Evolutionary conservation across 2,329 filamentous ascomycete genomes (phyloP).

Genomic region (Alternaria dauci): DNA sequence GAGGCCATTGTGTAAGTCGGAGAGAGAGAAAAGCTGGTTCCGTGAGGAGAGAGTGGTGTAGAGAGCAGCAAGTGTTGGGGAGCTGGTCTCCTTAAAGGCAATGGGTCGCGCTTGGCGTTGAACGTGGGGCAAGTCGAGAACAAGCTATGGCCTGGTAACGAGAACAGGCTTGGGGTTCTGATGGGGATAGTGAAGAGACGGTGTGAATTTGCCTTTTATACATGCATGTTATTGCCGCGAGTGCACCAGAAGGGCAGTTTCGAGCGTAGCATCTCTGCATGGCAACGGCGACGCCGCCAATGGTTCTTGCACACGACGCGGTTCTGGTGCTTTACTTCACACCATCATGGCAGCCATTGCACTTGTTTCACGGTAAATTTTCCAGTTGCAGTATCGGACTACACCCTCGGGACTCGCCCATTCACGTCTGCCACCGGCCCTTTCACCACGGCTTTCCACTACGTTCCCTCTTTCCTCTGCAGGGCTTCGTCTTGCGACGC

Average conservation of each 20-base stretch:
- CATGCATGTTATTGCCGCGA: slow-evolving; percentile 21
- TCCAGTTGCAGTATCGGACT: neutral
- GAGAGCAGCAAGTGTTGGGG: slow-evolving; percentile 25
- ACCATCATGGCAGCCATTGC: neutral
- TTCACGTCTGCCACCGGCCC: neutral
- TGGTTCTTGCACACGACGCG: slow-evolving; percentile 13
- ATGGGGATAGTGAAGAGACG: slow-evolving; percentile 19
- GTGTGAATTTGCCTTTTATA: slow-evolving; percentile 27
- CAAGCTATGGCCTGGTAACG: slow-evolving; percentile 28
- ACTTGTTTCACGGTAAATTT: neutral
- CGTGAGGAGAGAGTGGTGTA: slow-evolving; percentile 15
- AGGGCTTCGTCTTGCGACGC: neutral
- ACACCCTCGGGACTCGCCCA: neutral
- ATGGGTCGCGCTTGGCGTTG: slow-evolving; percentile 23
- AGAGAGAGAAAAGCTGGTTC: slow-evolving; percentile 6
- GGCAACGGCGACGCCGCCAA: slow-evolving; percentile 23
- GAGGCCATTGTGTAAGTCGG: slow-evolving; percentile 68
- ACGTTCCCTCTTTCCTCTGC: neutral
- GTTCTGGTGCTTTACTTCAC: neutral
- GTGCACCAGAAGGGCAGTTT: slow-evolving; percentile 21
- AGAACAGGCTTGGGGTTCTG: slow-evolving; percentile 14
- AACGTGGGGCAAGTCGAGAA: slow-evolving; percentile 38
- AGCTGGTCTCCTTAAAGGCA: slow-evolving; percentile 36
- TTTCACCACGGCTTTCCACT: neutral
- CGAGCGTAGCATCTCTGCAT: slow-evolving; percentile 25